Conservation (phyloP, 441 rosid genomes). For the Populus tomentosa region DNA sequence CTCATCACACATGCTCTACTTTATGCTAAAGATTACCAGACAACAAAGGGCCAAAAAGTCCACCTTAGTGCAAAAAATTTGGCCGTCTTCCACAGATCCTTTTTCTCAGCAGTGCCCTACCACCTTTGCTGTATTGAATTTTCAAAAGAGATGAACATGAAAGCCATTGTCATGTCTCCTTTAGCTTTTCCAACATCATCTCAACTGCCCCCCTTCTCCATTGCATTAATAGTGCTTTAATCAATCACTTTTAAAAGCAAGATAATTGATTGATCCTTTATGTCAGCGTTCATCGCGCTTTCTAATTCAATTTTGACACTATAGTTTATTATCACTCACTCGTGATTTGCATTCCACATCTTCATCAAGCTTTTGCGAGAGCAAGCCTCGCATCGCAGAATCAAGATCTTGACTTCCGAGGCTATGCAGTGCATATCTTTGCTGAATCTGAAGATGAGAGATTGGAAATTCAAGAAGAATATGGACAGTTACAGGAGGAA, state of each 20-base stretch:
- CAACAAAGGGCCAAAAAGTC: constrained; percentile 16
- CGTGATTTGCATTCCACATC: too few relatives aligned
- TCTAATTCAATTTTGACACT: neutral
- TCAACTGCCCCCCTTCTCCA: constrained; percentile 1
- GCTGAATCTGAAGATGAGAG: too few relatives aligned
- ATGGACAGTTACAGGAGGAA: too few relatives aligned
- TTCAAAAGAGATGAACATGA: constrained; percentile 18
- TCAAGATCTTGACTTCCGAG: too few relatives aligned
- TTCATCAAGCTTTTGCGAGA: too few relatives aligned
- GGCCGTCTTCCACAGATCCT: neutral
- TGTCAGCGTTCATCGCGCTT: neutral
- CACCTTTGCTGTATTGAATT: constrained; percentile 9
- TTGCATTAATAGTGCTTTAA: constrained; percentile 11
- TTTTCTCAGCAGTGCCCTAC: constrained; percentile 9
- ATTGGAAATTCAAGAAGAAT: too few relatives aligned
- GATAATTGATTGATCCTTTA: neutral
- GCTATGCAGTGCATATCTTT: too few relatives aligned
- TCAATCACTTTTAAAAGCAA: neutral
- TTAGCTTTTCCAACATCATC: neutral
- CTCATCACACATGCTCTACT: constrained; percentile 17
- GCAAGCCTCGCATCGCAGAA: too few relatives aligned
- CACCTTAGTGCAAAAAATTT: constrained; percentile 6
- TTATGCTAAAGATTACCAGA: constrained; percentile 9
- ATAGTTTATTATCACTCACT: too few relatives aligned
- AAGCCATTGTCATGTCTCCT: constrained; percentile 19